These are phyloP conservation scores for Boletus reticulatus DNA, from an alignment of 768 basidiomycete genomes.

Conservation along the genomic window DNA sequence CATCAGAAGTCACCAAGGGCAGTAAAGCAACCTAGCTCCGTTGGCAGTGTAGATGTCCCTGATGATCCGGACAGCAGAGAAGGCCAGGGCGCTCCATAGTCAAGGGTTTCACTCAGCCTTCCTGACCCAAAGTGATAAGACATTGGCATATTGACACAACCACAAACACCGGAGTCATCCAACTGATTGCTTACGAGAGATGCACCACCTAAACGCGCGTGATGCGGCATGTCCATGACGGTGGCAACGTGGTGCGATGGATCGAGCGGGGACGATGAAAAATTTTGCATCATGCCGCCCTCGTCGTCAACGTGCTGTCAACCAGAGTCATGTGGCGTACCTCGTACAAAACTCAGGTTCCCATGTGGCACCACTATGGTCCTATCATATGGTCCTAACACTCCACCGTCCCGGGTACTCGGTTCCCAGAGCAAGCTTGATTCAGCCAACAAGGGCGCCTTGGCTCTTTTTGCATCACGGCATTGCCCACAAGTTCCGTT, in stretches of 20 bases:
- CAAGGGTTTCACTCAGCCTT: background rate
- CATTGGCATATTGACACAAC: background rate
- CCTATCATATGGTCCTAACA: no score
- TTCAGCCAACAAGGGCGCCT: background rate
- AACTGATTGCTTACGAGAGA: constrained; percentile 11
- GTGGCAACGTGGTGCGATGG: constrained; percentile 18
- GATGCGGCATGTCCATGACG: constrained; percentile 1
- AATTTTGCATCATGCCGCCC: background rate
- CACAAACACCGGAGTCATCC: constrained; percentile 14
- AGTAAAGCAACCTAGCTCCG: constrained; percentile 10
- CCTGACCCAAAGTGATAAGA: background rate
- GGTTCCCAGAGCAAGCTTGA: constrained; percentile 14
- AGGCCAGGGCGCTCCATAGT: constrained; percentile 1
- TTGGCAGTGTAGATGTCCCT: constrained; percentile 11
- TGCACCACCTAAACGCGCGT: background rate
- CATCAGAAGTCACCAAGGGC: constrained; percentile 11
- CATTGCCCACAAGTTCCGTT: constrained; percentile 14
- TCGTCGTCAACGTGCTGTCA: constrained; percentile 7
- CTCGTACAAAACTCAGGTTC: background rate
- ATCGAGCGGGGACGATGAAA: constrained; percentile 9
- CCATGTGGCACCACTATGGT: background rate
- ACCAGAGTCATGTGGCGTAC: constrained; percentile 11
- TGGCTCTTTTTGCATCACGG: constrained; percentile 8
- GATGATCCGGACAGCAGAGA: constrained; percentile 18
- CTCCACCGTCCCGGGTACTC: background rate